Conservation (phyloP, 352 stramenopile genomes). For the Phytophthora chlamydospora region DNA sequence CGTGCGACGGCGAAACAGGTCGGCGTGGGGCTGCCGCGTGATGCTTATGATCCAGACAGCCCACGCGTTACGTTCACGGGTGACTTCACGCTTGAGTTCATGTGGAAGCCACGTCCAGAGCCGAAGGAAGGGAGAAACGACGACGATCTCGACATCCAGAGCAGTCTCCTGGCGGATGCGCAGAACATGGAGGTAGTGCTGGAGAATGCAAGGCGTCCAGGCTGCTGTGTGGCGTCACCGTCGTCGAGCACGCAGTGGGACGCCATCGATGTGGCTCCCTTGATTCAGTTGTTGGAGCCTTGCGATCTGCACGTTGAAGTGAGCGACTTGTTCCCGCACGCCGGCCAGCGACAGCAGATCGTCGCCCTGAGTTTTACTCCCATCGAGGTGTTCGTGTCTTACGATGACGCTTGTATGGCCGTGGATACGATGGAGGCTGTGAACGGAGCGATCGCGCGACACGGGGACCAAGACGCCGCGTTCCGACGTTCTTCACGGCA, state of each 20-base stretch:
- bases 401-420: conserved; percentile 73
- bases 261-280: conserved; percentile 38
- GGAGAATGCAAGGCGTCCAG: conserved; percentile 68
- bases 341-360: conserved; percentile 76
- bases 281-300: conserved; percentile 84
- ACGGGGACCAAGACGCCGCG: conserved; percentile 20
- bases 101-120: conserved; percentile 47
- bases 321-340: conserved; percentile 70
- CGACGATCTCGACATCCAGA: conserved; percentile 73
- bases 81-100: conserved; percentile 63
- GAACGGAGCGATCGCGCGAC: conserved; percentile 34
- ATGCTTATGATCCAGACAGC: conserved; percentile 46
- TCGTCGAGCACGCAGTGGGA: conserved; percentile 31
- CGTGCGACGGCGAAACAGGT: conserved; percentile 54
- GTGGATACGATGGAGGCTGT: conserved; percentile 55
- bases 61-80: conserved; percentile 59
- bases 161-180: conserved; percentile 66
- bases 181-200: conserved; percentile 67
- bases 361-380: conserved; percentile 72
- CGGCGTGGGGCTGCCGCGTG: conserved; percentile 57
- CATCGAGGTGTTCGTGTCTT: conserved; percentile 81
- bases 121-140: conserved; percentile 17
- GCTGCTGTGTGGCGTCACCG: conserved; percentile 52
- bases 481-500: conserved; percentile 8
- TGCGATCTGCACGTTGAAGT: conserved; percentile 71